Evolutionary conservation across 2,329 filamentous ascomycete species (phyloP).

Genomic region (Aspergillus oerlinghausenensis): DNA sequence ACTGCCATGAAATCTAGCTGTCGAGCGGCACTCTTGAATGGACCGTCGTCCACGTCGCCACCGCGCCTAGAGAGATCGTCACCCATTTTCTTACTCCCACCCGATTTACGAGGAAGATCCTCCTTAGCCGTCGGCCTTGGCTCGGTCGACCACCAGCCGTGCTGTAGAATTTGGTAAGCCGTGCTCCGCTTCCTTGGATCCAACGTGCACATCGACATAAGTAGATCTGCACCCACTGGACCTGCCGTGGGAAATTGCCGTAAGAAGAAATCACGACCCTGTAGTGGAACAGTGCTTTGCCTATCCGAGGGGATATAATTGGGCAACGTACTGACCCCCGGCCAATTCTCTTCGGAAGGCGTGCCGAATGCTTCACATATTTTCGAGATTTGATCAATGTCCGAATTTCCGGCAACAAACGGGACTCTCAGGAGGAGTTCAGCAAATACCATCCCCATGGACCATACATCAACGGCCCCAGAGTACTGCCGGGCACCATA

Average conservation of each 20-base stretch:
- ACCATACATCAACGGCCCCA: slow-evolving; percentile 91
- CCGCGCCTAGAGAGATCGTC: slow-evolving; percentile 75
- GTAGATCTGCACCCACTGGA: slow-evolving; percentile 75
- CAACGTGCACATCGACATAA: slow-evolving; percentile 78
- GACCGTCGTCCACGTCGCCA: slow-evolving; percentile 64
- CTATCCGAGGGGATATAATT: slow-evolving; percentile 70
- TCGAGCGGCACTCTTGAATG: slow-evolving; percentile 68
- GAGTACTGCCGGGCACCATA: slow-evolving; percentile 87
- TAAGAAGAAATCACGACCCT: slow-evolving; percentile 68
- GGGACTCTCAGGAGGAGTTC: slow-evolving; percentile 80
- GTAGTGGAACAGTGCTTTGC: slow-evolving; percentile 52
- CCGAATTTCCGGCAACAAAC: slow-evolving; percentile 77
- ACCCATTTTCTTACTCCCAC: slow-evolving; percentile 69
- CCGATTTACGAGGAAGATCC: slow-evolving; percentile 73
- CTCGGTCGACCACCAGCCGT: slow-evolving; percentile 80
- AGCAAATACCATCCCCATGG: slow-evolving; percentile 85
- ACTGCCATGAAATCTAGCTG: slow-evolving; percentile 70
- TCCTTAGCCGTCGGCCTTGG: slow-evolving; percentile 78
- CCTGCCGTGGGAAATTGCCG: slow-evolving; percentile 76
- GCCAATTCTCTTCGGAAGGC: slow-evolving; percentile 92
- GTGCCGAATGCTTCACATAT: slow-evolving; percentile 85
- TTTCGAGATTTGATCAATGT: slow-evolving; percentile 78
- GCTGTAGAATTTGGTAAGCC: slow-evolving; percentile 70
- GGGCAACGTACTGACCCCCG: slow-evolving; percentile 74
- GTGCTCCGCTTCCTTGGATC: slow-evolving; percentile 83